These are phyloP conservation scores for Mycena venus DNA, from an alignment of 768 basidiomycete species.

Conservation along the genomic window DNA sequence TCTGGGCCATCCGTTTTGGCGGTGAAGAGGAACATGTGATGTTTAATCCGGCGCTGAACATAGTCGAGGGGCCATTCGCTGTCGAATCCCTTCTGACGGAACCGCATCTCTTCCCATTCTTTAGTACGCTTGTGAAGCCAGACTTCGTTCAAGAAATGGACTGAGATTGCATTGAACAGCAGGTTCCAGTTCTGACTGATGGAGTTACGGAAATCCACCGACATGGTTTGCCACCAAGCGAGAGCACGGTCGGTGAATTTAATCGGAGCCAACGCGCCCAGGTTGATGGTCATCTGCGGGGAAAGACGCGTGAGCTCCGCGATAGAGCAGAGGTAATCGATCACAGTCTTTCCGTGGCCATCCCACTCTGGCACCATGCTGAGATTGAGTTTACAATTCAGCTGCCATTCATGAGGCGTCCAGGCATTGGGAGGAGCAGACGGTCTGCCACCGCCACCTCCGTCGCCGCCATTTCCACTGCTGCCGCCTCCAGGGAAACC, in stretches of 20 bases:
- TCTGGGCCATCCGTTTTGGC: background rate
- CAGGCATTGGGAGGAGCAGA: too few relatives aligned
- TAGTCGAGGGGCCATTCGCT: background rate
- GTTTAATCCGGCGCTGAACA: background rate
- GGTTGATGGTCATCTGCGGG: background rate
- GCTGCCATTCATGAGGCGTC: background rate
- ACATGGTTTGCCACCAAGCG: background rate
- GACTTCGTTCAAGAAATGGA: too few relatives aligned
- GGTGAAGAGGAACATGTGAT: background rate
- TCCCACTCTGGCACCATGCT: background rate
- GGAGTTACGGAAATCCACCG: background rate
- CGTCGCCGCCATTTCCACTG: background rate
- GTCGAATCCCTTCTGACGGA: background rate
- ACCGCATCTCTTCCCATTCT: conserved; percentile 4
- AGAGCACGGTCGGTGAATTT: background rate
- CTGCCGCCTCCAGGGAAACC: background rate
- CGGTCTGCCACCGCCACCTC: background rate
- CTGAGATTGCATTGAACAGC: too few relatives aligned
- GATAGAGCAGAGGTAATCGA: background rate
- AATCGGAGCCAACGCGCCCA: background rate
- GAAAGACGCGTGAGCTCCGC: background rate
- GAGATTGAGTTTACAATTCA: background rate
- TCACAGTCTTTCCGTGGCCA: background rate
- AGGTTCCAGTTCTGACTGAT: too few relatives aligned
- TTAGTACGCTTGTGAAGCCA: background rate